Conservation (phyloP, 179 eudicot species). For the Corrigiola litoralis region DNA sequence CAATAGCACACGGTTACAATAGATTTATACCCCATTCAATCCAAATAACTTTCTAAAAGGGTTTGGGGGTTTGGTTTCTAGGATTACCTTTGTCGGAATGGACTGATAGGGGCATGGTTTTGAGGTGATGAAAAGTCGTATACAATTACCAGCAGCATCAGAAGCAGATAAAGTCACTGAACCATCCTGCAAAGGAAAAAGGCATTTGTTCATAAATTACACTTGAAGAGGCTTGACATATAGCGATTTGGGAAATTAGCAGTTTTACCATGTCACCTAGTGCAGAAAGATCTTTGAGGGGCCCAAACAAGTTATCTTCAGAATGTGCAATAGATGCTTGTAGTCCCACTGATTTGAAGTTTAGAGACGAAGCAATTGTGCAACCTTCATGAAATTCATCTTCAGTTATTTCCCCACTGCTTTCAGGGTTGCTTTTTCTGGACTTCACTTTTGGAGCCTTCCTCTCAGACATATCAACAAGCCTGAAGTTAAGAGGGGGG, state of each 20-base stretch:
- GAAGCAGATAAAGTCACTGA: conserved; percentile 73
- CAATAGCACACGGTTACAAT: no score
- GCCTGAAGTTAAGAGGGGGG: conserved; percentile 71
- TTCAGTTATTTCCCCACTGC: conserved; percentile 67
- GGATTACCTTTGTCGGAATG: conserved; percentile 84
- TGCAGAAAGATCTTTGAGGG: conserved; percentile 76
- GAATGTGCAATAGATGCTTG: conserved; percentile 56
- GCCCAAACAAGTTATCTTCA: conserved; percentile 60
- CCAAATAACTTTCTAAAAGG: conserved; percentile 1
- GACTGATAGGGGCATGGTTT: conserved; percentile 89
- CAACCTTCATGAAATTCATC: conserved; percentile 84
- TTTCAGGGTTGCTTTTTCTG: conserved; percentile 42
- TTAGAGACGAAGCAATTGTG: conserved; percentile 85
- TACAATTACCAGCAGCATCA: conserved; percentile 71
- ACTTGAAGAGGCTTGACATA: neutral
- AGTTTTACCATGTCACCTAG: conserved; percentile 80
- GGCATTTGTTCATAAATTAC: neutral
- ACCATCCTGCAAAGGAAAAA: conserved; percentile 62
- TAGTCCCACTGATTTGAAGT: conserved; percentile 66
- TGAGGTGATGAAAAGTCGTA: conserved; percentile 77
- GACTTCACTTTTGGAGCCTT: conserved; percentile 45
- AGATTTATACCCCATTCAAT: no score
- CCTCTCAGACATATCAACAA: conserved; percentile 40
- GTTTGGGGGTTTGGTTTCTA: neutral
- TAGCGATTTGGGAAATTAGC: conserved; percentile 3